These are phyloP conservation scores for Candolleomyces aberdarensis DNA, from an alignment of 768 basidiomycete genomes.

Conservation along the genomic window DNA sequence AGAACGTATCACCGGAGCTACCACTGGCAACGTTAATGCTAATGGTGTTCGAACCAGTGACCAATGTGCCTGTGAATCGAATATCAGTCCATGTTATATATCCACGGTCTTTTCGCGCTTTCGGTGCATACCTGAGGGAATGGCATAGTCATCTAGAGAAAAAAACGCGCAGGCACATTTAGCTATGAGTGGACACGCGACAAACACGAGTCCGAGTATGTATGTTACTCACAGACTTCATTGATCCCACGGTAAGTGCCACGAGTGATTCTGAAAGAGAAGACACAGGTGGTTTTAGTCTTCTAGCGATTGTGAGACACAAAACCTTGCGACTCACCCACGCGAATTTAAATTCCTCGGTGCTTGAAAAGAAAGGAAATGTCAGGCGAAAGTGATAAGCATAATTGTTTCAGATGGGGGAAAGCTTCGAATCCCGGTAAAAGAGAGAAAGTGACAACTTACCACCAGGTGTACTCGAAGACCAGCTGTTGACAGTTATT, in stretches of 20 bases:
- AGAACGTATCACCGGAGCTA: conserved; percentile 39
- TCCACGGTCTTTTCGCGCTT: not conserved
- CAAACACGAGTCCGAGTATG: not conserved
- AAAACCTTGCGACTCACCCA: conserved; percentile 26
- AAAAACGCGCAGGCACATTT: too few relatives aligned
- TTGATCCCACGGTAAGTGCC: conserved; percentile 51
- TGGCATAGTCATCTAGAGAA: conserved; percentile 34
- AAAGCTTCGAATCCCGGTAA: too few relatives aligned
- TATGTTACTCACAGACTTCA: conserved; percentile 33
- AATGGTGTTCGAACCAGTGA: conserved; percentile 42
- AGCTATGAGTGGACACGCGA: too few relatives aligned
- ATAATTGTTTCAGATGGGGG: not conserved
- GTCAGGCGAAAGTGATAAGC: not conserved
- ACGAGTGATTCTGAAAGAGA: conserved; percentile 37
- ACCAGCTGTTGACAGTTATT: conserved; percentile 42
- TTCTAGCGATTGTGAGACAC: not conserved
- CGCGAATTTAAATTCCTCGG: conserved; percentile 40
- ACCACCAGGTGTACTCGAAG: conserved; percentile 38
- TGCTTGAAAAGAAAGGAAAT: conserved; percentile 18
- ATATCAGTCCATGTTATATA: not conserved
- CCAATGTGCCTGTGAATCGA: conserved; percentile 18
- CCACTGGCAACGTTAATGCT: conserved; percentile 42
- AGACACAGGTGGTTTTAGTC: not conserved
- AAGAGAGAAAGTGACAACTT: not conserved
- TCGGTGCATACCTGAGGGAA: conserved; percentile 31